Percentiles rank a stretch among this genome's conserved stretches.
These are phyloP conservation scores for Phaseolus lunatus DNA, from an alignment of 306 rosid genomes.

Conservation along the genomic window DNA sequence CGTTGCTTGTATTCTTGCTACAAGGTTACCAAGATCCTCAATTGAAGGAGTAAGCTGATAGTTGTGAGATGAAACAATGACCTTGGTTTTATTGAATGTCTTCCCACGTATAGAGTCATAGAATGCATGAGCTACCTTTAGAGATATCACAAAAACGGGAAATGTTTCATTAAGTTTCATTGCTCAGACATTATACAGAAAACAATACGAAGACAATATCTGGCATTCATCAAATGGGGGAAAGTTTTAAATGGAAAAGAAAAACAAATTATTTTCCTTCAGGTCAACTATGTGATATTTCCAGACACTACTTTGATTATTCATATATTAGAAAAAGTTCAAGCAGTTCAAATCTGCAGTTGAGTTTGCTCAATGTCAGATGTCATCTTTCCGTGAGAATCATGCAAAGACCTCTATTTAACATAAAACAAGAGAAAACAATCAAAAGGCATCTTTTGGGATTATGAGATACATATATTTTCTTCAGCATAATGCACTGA, in stretches of 20 bases:
- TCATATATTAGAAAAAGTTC: conserved; percentile 24
- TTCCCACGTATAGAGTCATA: conserved; percentile 66
- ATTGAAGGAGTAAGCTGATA: conserved; percentile 79
- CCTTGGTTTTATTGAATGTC: conserved; percentile 65
- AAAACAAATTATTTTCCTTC: conserved; percentile 19
- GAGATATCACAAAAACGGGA: conserved; percentile 45
- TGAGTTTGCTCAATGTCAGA: neutral
- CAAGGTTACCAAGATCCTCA: conserved; percentile 93
- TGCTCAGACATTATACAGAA: conserved; percentile 35
- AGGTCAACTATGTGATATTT: conserved; percentile 28
- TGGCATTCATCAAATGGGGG: conserved; percentile 12
- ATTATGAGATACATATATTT: conserved; percentile 17
- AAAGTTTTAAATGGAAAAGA: neutral
- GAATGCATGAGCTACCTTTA: conserved; percentile 85
- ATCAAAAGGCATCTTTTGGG: neutral
- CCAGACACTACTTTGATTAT: conserved; percentile 26
- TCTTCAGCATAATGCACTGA: conserved; percentile 20
- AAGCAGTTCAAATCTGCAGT: conserved; percentile 29
- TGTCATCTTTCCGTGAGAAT: neutral
- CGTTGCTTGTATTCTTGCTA: conserved; percentile 82
- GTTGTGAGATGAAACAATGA: conserved; percentile 95
- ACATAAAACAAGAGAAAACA: neutral
- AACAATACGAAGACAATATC: conserved; percentile 28
- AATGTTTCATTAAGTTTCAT: conserved; percentile 39
- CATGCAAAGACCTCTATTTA: neutral